A percentile compares a stretch with the other conserved stretches of the same genome.
phyloP scores from a whole-genome alignment of 2,329 filamentous ascomycete species.

The Trichoderma simmonsii region DNA sequence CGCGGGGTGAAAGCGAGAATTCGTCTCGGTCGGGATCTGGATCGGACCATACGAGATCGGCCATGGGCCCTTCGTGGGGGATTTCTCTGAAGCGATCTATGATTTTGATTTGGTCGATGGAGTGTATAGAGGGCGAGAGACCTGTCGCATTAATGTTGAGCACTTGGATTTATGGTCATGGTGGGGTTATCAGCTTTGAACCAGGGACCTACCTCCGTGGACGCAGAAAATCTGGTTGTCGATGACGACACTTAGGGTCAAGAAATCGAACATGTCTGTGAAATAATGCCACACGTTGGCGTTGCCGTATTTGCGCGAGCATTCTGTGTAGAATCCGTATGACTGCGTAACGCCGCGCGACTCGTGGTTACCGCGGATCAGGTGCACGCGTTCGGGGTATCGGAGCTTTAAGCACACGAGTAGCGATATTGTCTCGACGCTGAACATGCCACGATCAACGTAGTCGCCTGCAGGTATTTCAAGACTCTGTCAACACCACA shows the following conservation, averaged over 20 bases:
- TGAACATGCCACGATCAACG: constrained; percentile 97
- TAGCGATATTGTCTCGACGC: constrained; percentile 96
- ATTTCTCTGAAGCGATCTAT: constrained; percentile 99
- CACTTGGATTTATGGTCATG: not conserved
- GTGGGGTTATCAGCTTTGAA: not conserved
- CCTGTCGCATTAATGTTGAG: constrained; percentile 43
- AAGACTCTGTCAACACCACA: not conserved
- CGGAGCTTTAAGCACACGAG: constrained; percentile 95
- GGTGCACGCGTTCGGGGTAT: constrained; percentile 91
- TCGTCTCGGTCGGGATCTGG: constrained; percentile 97
- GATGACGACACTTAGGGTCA: constrained; percentile 95
- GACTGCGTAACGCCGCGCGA: constrained; percentile 96
- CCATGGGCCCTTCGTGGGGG: constrained; percentile 97
- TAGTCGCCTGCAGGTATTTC: constrained; percentile 70
- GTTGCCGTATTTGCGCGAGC: constrained; percentile 95
- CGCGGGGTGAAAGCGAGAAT: constrained; percentile 88
- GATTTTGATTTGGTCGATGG: constrained; percentile 99
- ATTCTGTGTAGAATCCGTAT: constrained; percentile 98
- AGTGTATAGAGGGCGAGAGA: constrained; percentile 87
- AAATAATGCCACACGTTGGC: constrained; percentile 99
- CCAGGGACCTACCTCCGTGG: constrained; percentile 66
- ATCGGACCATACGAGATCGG: constrained; percentile 98
- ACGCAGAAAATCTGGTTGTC: constrained; percentile 99
- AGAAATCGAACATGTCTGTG: constrained; percentile 99
- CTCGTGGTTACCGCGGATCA: constrained; percentile 98